A percentile compares a stretch with the other conserved stretches of the same genome.
phyloP scores from a whole-genome alignment of 345 rosid species.

The Cardiospermum halicacabum region DNA sequence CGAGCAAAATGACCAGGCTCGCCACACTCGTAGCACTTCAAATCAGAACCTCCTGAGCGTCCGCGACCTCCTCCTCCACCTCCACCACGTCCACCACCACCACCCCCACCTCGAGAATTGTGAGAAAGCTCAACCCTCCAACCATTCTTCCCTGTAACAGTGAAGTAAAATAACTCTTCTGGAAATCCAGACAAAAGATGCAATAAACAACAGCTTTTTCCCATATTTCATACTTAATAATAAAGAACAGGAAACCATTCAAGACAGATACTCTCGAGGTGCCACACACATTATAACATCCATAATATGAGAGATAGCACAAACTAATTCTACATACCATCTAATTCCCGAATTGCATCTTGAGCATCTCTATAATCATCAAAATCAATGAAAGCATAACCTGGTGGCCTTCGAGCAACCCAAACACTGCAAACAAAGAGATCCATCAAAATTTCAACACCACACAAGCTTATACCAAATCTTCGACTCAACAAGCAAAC shows the following conservation, averaged over 20 bases:
- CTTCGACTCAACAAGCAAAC: neutral
- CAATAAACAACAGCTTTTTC: neutral
- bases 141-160: conserved; percentile 63
- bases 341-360: conserved; percentile 75
- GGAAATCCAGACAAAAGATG: neutral
- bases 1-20: conserved; percentile 95
- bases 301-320: neutral
- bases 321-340: conserved; percentile 41
- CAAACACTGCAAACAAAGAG: conserved; percentile 53
- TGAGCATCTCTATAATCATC: conserved; percentile 79
- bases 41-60: conserved; percentile 78
- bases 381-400: conserved; percentile 85
- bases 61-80: conserved; percentile 62
- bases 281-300: neutral
- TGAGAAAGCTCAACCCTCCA: conserved; percentile 93
- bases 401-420: conserved; percentile 97
- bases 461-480: neutral
- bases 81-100: conserved; percentile 41
- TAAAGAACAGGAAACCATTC: neutral
- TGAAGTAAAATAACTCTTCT: neutral
- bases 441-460: neutral
- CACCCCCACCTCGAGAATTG: conserved; percentile 69
- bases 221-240: neutral
- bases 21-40: conserved; percentile 88
- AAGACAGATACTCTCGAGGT: neutral